Evolutionary conservation across 2,329 filamentous ascomycete species (phyloP), one percentile per base, ranked within the genome.

Genomic region (Curvularia sp.): DNA sequence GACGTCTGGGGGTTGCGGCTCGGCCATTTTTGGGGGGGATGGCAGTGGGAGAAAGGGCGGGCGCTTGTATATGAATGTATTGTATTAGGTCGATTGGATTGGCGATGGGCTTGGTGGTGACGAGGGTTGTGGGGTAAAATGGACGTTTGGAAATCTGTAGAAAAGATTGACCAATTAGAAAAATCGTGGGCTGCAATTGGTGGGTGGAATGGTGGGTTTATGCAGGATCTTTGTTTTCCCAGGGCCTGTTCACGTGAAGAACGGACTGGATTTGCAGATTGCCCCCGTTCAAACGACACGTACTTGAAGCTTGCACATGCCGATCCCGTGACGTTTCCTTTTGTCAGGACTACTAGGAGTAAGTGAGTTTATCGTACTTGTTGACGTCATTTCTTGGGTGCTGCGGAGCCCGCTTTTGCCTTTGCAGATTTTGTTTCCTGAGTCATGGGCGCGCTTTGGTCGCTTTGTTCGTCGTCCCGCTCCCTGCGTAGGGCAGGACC

Each of bases 1-100:
- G 57, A 89, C 75, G 50, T 74, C 80, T 43, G 81, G 71, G 41
- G 87, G 86, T 74, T 89, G 87, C 47, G 85, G 84, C 63, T 80
- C 84, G 63, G 87, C 84, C 87, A 90, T 89, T 58, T 57, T 74
- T 74, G 32, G 32, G 48, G 21, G 27, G 32, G 21, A 15, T 8
- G 25, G 42, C 30, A 8, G 27, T 19, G 25, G n/a, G 25, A 3
- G n/a, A 12, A 12, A 28, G 25, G 25, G 13, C 6, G 13, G 25
- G 3, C 13, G 38, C 12, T 19, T 2, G 8, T 41, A 15, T 39
- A n/a, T 38, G 38, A 1, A 5, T 15, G 15, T 3, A 5, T 4
- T 27, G 25, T 27, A 27, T 27, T 27, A 27, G 25, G 25, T 27
- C 6, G 32, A 3, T n/a, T 36, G 32, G 13, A 36, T 13, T 36